Percentiles rank a stretch among this genome's conserved stretches.
Evolutionary conservation across 1,284 basidiomycete species (phyloP).

Genomic region (Termitomyces sp.): DNA sequence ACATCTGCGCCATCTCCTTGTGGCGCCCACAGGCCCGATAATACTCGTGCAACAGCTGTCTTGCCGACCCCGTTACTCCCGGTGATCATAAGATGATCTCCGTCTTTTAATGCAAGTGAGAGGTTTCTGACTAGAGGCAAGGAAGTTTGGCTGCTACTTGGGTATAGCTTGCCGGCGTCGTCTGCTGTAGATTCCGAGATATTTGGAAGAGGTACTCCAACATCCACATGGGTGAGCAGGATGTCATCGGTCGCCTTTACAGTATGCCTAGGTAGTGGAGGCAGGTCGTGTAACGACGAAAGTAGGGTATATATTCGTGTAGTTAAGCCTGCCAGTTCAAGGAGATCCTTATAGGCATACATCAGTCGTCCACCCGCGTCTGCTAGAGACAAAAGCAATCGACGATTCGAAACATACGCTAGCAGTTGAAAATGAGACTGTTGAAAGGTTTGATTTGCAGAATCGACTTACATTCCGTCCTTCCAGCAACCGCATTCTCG

Average conservation of each 20-base stretch:
- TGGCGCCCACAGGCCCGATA: constrained; percentile 85
- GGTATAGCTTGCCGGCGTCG: constrained; percentile 7
- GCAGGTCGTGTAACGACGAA: constrained; percentile 78
- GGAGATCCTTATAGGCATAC: constrained; percentile 89
- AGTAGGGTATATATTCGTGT: constrained; percentile 86
- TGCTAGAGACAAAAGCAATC: constrained; percentile 86
- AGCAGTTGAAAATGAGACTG: not conserved
- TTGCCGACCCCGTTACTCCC: constrained; percentile 94
- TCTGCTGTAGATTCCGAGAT: constrained; percentile 15
- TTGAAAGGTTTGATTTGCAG: not conserved
- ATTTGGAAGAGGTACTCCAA: constrained; percentile 53
- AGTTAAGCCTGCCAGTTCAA: constrained; percentile 91
- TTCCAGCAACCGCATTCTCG: constrained; percentile 39
- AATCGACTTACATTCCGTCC: constrained; percentile 38
- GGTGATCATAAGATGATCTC: constrained; percentile 92
- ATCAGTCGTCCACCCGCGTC: constrained; percentile 92
- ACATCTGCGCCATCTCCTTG: constrained; percentile 35
- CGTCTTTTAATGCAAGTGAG: constrained; percentile 64
- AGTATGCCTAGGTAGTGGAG: constrained; percentile 37
- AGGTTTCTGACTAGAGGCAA: constrained; percentile 67
- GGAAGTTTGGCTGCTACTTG: constrained; percentile 10
- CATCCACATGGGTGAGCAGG: constrained; percentile 66
- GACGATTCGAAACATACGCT: constrained; percentile 97
- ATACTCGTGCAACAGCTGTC: constrained; percentile 86
- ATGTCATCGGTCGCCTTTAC: constrained; percentile 40